A percentile compares a stretch with the other conserved stretches of the same genome.
Evolutionary conservation across 164 flowering plant genomes (phyloP).

Genomic region (Sedum album): DNA sequence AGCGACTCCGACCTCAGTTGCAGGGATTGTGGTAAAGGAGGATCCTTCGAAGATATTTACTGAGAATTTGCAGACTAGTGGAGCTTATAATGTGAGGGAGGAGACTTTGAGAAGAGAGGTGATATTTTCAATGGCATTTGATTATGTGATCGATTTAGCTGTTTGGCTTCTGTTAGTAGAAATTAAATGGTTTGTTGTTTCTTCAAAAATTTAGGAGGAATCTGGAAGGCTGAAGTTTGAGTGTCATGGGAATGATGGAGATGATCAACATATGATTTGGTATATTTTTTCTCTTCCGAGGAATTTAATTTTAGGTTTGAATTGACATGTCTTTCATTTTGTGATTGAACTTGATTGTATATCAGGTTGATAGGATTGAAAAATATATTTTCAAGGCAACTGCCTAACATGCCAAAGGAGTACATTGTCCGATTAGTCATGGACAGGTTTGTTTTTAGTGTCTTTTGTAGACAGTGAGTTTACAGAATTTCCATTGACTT

Average conservation of each 20-base stretch:
- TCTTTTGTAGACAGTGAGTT: background rate
- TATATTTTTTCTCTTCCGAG: slow-evolving; percentile 21
- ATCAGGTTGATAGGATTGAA: slow-evolving; percentile 94
- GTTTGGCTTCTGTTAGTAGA: background rate
- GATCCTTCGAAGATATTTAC: slow-evolving; percentile 74
- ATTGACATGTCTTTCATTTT: background rate
- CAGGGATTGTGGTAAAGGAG: slow-evolving; percentile 69
- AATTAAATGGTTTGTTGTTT: background rate
- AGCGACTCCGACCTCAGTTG: slow-evolving; percentile 16
- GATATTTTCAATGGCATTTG: background rate
- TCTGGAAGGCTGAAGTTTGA: slow-evolving; percentile 77
- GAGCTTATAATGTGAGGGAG: slow-evolving; percentile 90
- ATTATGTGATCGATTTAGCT: background rate
- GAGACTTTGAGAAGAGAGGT: slow-evolving; percentile 92
- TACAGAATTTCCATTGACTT: background rate
- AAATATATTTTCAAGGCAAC: slow-evolving; percentile 92
- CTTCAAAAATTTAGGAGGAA: slow-evolving; percentile 52
- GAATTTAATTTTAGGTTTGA: background rate
- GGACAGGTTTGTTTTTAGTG: slow-evolving; percentile 59
- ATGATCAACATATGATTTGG: slow-evolving; percentile 98
- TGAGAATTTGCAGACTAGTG: slow-evolving; percentile 88
- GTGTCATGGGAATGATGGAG: slow-evolving; percentile 69
- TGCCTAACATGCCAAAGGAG: slow-evolving; percentile 98
- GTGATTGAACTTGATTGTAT: slow-evolving; percentile 15
- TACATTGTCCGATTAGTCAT: slow-evolving; percentile 97